Conservation (phyloP, 805 yeast genomes). For the Lipomyces lipofer region DNA sequence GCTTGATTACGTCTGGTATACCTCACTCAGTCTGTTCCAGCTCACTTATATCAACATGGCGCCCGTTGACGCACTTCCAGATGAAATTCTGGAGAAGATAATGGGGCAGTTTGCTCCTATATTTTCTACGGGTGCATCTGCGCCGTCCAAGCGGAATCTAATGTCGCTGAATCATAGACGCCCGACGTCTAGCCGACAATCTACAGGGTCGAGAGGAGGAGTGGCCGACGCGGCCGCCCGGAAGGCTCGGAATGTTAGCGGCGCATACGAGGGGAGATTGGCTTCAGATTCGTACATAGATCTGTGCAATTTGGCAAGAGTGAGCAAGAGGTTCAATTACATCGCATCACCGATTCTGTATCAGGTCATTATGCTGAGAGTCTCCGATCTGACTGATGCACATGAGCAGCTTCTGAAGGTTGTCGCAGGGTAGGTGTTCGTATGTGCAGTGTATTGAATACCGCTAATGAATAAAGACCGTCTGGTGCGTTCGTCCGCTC, state of each 20-base stretch:
- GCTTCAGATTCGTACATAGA: conserved; percentile 15
- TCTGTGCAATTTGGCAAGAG: conserved; percentile 17
- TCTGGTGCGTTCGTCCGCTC: conserved; percentile 16
- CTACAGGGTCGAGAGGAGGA: background rate
- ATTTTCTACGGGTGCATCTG: conserved; percentile 6
- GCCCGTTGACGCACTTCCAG: conserved; percentile 20
- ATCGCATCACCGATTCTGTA: conserved; percentile 23
- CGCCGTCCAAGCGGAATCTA: conserved; percentile 10
- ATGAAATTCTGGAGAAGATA: conserved; percentile 22
- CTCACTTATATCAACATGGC: conserved; percentile 1
- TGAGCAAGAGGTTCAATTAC: conserved; percentile 14
- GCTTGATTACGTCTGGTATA: no score
- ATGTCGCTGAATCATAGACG: background rate
- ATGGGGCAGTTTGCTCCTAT: conserved; percentile 14
- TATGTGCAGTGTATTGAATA: no score
- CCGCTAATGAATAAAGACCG: no score
- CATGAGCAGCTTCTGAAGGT: conserved; percentile 16
- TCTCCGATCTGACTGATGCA: conserved; percentile 6
- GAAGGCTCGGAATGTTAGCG: background rate
- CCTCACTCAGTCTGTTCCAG: no score
- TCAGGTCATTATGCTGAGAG: conserved; percentile 15
- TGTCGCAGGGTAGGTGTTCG: conserved; percentile 14
- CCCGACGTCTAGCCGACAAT: background rate
- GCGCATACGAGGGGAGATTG: no score
- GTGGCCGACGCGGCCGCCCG: background rate